Percentiles rank a stretch among this genome's conserved stretches.
Conservation (phyloP, 352 stramenopile genomes). For the Elongisporangium prolatum region DNA sequence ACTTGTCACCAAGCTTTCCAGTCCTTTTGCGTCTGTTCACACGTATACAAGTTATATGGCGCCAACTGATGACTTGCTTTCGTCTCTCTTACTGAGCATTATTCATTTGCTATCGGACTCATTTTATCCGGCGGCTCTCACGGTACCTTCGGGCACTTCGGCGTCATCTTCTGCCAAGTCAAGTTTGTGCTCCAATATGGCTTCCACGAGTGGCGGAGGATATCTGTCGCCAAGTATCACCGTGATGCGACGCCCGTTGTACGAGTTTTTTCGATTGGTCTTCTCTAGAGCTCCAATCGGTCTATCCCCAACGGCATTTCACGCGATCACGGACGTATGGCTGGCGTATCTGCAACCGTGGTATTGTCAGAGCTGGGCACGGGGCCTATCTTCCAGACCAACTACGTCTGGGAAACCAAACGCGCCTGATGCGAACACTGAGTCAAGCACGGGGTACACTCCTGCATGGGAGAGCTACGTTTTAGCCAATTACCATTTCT, state of each 20-base stretch:
- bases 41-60: constrained; percentile 84
- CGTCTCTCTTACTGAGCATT: constrained; percentile 74
- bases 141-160: constrained; percentile 17
- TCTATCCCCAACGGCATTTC: constrained; percentile 72
- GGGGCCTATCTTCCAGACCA: not conserved
- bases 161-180: constrained; percentile 8
- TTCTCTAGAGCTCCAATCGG: constrained; percentile 79
- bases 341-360: constrained; percentile 85
- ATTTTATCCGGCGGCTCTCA: constrained; percentile 60
- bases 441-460: constrained; percentile 33
- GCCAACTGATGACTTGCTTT: constrained; percentile 78
- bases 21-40: constrained; percentile 68
- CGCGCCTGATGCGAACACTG: constrained; percentile 1
- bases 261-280: constrained; percentile 79
- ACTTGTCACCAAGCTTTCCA: constrained; percentile 32
- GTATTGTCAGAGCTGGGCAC: constrained; percentile 64
- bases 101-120: constrained; percentile 80
- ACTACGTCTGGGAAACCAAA: constrained; percentile 14
- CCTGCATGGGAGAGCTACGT: constrained; percentile 73
- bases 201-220: constrained; percentile 34
- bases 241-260: constrained; percentile 68
- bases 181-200: constrained; percentile 16
- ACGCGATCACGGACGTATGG: constrained; percentile 82
- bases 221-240: constrained; percentile 75
- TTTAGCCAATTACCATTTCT: constrained; percentile 87